Conservation (phyloP, 2,329 filamentous ascomycete species). For the Myriosclerotinia scirpicola region DNA sequence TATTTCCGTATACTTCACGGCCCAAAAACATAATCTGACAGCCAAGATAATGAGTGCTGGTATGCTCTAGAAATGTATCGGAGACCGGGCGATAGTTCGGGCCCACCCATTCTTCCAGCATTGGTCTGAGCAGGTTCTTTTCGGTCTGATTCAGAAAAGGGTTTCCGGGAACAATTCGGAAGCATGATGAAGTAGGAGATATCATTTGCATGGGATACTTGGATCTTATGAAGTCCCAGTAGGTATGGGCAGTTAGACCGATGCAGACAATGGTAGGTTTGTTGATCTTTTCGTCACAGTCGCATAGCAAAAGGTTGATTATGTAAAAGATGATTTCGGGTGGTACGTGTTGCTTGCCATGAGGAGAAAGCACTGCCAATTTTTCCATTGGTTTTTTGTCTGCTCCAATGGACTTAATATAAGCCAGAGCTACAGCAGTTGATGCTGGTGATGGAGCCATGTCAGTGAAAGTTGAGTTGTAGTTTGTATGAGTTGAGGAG, state of each 20-base stretch:
- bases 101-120: background rate
- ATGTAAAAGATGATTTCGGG: background rate
- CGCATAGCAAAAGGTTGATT: background rate
- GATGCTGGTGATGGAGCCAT: background rate
- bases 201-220: background rate
- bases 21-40: conserved; percentile 4
- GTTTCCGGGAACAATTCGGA: background rate
- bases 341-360: background rate
- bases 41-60: background rate
- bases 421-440: background rate
- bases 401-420: background rate
- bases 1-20: background rate
- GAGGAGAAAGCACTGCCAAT: background rate
- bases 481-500: too few relatives aligned
- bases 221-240: background rate
- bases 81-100: background rate
- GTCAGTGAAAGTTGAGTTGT: background rate
- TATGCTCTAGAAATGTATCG: background rate
- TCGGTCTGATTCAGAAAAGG: background rate
- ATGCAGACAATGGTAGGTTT: background rate
- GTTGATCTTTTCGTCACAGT: background rate
- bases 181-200: background rate
- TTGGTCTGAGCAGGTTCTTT: background rate
- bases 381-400: background rate
- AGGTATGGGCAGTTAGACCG: background rate